Conservation (phyloP, 768 basidiomycete species). For the Exidia glandulosa region DNA sequence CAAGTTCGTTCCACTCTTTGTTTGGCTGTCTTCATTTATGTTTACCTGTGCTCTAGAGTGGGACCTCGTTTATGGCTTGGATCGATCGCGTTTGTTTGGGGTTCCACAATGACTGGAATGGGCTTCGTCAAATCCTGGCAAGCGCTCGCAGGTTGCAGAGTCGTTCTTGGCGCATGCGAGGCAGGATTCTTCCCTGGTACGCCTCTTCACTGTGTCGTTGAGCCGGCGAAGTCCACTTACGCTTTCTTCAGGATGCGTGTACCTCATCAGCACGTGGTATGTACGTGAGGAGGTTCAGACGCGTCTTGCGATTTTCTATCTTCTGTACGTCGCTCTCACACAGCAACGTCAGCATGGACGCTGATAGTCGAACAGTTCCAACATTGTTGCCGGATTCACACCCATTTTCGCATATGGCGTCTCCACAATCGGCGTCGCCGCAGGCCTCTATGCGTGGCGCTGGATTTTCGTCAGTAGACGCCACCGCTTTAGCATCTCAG, state of each 20-base stretch:
- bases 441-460: constrained; percentile 15
- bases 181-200: constrained; percentile 19
- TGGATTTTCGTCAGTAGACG: constrained; percentile 14
- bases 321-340: constrained; percentile 8
- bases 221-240: background rate
- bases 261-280: constrained; percentile 15
- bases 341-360: background rate
- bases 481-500: too few species aligned
- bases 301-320: constrained; percentile 13
- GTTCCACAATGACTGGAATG: constrained; percentile 17
- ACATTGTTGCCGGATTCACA: constrained; percentile 1
- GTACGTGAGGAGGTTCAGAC: constrained; percentile 12
- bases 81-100: constrained; percentile 10
- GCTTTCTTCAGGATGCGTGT: background rate
- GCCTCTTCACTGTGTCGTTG: background rate
- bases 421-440: constrained; percentile 3
- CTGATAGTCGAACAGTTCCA: background rate
- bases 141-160: constrained; percentile 15
- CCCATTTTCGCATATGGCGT: constrained; percentile 9
- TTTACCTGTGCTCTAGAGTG: background rate
- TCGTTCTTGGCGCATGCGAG: constrained; percentile 14
- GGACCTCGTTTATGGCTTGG: background rate
- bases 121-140: constrained; percentile 19
- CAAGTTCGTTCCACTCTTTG: background rate
- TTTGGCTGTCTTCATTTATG: background rate